These are phyloP conservation scores for Hyphodiscus hymeniophilus DNA, from an alignment of 495 filamentous ascomycete species.

Conservation along the genomic window DNA sequence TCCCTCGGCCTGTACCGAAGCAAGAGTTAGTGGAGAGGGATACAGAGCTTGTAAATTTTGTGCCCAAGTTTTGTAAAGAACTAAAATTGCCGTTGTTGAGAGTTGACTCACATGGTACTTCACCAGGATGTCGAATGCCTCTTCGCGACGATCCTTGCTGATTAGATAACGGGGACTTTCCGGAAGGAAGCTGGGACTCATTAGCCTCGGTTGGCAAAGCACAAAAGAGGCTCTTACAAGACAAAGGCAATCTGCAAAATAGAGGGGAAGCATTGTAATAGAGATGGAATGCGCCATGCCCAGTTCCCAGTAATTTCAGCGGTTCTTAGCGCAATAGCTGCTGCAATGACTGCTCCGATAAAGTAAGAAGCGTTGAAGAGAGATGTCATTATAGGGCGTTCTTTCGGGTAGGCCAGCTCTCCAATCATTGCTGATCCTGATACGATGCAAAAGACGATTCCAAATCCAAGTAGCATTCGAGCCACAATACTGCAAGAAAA, in stretches of 20 bases:
- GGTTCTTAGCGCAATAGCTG: slow-evolving; percentile 16
- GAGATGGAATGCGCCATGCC: slow-evolving; percentile 19
- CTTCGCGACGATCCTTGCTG: slow-evolving; percentile 45
- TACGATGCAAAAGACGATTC: slow-evolving; percentile 56
- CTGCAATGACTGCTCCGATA: slow-evolving; percentile 26
- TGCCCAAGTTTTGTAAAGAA: too few species aligned
- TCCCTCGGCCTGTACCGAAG: too few species aligned
- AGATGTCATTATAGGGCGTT: slow-evolving; percentile 55
- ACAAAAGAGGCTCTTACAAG: slow-evolving; percentile 13
- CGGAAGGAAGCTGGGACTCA: slow-evolving; percentile 27
- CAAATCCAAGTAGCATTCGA: slow-evolving; percentile 57
- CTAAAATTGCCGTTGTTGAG: too few species aligned
- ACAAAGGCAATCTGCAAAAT: slow-evolving; percentile 12
- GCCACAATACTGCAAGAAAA: slow-evolving; percentile 49
- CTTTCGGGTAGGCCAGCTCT: slow-evolving; percentile 59
- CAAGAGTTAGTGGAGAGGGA: too few species aligned
- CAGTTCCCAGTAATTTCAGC: slow-evolving; percentile 7
- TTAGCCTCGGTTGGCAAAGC: slow-evolving; percentile 1
- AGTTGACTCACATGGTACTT: too few species aligned
- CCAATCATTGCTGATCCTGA: slow-evolving; percentile 56
- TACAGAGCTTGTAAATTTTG: too few species aligned
- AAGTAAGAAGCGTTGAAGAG: slow-evolving; percentile 62
- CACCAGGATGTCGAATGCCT: slow-evolving; percentile 45
- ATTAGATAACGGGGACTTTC: slow-evolving; percentile 51
- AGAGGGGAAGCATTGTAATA: slow-evolving; percentile 15